phyloP scores from a whole-genome alignment of 176 grass and related monocot genomes.

The Aegilops longissima region DNA sequence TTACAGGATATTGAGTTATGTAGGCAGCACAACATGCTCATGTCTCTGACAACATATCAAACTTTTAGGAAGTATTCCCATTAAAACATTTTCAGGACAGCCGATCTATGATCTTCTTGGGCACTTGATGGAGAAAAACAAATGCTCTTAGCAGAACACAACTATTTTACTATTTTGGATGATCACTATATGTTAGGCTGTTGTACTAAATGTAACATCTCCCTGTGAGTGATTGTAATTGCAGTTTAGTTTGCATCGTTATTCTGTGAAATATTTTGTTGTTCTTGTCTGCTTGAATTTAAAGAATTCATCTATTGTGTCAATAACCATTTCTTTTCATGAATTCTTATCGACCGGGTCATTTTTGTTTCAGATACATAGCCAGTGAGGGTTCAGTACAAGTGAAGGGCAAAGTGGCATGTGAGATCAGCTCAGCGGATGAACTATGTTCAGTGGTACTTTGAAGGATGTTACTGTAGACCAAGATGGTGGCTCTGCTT shows the following conservation, averaged over 20 bases:
- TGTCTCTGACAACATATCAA: too few relatives aligned
- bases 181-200: too few relatives aligned
- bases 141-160: too few relatives aligned
- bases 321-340: neutral
- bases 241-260: neutral
- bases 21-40: too few relatives aligned
- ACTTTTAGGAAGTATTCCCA: too few relatives aligned
- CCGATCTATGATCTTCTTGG: too few relatives aligned
- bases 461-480: conserved; percentile 70
- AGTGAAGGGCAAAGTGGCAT: conserved; percentile 81
- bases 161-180: too few relatives aligned
- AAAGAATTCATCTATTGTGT: neutral
- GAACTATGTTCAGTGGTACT: conserved; percentile 76
- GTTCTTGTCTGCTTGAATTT: neutral
- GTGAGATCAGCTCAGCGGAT: conserved; percentile 76
- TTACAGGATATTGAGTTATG: too few relatives aligned
- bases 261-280: neutral
- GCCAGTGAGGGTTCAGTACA: conserved; percentile 65
- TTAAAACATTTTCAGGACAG: too few relatives aligned
- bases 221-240: neutral
- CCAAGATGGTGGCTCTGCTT: conserved; percentile 77
- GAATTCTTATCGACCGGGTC: neutral
- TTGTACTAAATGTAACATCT: too few relatives aligned
- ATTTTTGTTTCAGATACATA: conserved; percentile 38
- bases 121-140: too few relatives aligned